Evolutionary conservation across 768 basidiomycete species (phyloP).

Genomic region (Pleurotus citrinopileatus): DNA sequence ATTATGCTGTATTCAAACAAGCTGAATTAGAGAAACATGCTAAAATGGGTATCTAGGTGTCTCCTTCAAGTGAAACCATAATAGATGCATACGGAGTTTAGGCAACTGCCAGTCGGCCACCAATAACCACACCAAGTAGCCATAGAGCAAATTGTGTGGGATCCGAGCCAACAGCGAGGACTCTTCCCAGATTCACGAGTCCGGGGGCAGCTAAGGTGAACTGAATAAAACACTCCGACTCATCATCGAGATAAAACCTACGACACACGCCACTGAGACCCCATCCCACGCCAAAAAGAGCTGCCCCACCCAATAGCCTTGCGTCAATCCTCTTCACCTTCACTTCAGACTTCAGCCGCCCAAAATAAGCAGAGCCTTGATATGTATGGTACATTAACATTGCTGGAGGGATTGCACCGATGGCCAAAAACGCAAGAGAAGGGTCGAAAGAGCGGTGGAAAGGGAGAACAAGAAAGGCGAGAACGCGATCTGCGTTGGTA

Average conservation of each 20-base stretch:
- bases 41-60: background rate
- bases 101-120: conserved; percentile 33
- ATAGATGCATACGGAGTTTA: too few species aligned
- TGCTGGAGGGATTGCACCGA: conserved; percentile 46
- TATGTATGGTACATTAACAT: conserved; percentile 41
- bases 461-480: conserved; percentile 52
- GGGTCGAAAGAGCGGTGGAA: conserved; percentile 50
- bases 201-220: conserved; percentile 50
- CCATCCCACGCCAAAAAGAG: conserved; percentile 64
- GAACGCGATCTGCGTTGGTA: conserved; percentile 43
- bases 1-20: too few species aligned
- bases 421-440: conserved; percentile 51
- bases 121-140: conserved; percentile 36
- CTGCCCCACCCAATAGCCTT: conserved; percentile 46
- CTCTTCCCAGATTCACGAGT: conserved; percentile 58
- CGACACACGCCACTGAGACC: conserved; percentile 60
- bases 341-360: conserved; percentile 28
- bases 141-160: conserved; percentile 34
- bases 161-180: conserved; percentile 33
- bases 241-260: conserved; percentile 33
- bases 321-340: conserved; percentile 35
- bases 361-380: conserved; percentile 41
- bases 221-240: background rate
- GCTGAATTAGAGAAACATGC: background rate
- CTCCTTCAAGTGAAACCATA: background rate